These are phyloP conservation scores for Plasmodium gonderi DNA, from an alignment of 169 alveolate genomes.

Conservation along the genomic window DNA sequence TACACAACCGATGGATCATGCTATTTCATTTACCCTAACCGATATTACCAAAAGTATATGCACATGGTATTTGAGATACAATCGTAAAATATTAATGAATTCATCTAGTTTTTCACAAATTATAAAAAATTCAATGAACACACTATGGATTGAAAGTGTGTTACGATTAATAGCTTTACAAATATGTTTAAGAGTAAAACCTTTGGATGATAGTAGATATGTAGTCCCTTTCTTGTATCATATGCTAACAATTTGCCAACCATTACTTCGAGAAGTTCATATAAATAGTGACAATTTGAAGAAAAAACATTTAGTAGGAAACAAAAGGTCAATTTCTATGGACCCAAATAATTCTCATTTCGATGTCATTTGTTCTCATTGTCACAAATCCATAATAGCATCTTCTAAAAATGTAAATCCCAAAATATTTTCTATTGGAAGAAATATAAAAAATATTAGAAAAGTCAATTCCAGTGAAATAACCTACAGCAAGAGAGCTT, in stretches of 20 bases:
- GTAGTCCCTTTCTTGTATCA: constrained; percentile 79
- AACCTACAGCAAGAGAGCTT: neutral
- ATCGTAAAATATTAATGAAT: constrained; percentile 51
- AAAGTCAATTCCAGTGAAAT: constrained; percentile 15
- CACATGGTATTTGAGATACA: constrained; percentile 52
- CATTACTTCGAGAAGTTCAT: constrained; percentile 44
- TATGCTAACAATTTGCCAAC: constrained; percentile 78
- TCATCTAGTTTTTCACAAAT: constrained; percentile 70
- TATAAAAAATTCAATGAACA: constrained; percentile 71
- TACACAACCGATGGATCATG: constrained; percentile 50
- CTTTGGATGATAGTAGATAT: constrained; percentile 72
- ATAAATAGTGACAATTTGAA: constrained; percentile 29
- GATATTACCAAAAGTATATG: constrained; percentile 75
- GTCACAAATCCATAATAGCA: constrained; percentile 48
- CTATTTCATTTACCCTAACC: constrained; percentile 61
- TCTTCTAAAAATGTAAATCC: constrained; percentile 21
- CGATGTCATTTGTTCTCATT: constrained; percentile 49
- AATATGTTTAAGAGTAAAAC: constrained; percentile 78
- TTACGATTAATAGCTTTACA: constrained; percentile 79
- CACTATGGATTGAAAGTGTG: constrained; percentile 80
- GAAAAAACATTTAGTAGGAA: neutral
- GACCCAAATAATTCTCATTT: constrained; percentile 35
- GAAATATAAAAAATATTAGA: constrained; percentile 5
- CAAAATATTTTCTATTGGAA: constrained; percentile 9
- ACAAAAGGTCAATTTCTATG: constrained; percentile 27